phyloP scores from a whole-genome alignment of 1,139 yeast genomes.

The Petasospora fabianii region DNA sequence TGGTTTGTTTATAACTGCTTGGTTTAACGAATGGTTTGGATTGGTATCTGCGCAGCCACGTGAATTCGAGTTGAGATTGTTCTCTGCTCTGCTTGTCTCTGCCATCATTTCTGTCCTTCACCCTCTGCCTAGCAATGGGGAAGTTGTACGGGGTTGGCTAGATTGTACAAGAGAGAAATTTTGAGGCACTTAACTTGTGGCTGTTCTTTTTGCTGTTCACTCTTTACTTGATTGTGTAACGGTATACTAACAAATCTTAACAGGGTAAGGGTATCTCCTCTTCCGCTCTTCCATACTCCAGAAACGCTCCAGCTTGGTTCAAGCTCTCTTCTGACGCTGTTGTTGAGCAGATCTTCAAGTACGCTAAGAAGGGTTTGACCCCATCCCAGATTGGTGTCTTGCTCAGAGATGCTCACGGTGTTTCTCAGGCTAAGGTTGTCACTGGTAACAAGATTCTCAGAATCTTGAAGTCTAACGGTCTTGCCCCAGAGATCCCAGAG shows the following conservation, averaged over 20 bases:
- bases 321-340: constrained; percentile 93
- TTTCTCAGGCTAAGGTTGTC: constrained; percentile 93
- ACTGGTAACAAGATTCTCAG: constrained; percentile 99
- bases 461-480: constrained; percentile 98
- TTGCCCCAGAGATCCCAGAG: constrained; percentile 99
- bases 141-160: background rate
- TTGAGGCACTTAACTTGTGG: constrained; percentile 5
- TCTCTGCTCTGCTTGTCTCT: background rate
- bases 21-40: constrained; percentile 8
- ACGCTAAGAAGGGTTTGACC: constrained; percentile 99
- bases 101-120: background rate
- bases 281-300: constrained; percentile 98
- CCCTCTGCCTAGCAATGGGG: constrained; percentile 1
- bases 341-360: constrained; percentile 97
- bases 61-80: background rate
- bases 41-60: constrained; percentile 16
- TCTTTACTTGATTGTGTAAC: too few relatives aligned
- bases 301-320: constrained; percentile 99
- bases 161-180: background rate
- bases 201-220: constrained; percentile 9
- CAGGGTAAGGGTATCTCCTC: constrained; percentile 99
- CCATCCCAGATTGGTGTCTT: constrained; percentile 99
- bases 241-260: constrained; percentile 34
- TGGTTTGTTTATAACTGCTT: constrained; percentile 14
- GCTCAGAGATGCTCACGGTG: constrained; percentile 99